Evolutionary conservation across 2,329 filamentous ascomycete genomes (phyloP).

Genomic region (Orbilia javanica): DNA sequence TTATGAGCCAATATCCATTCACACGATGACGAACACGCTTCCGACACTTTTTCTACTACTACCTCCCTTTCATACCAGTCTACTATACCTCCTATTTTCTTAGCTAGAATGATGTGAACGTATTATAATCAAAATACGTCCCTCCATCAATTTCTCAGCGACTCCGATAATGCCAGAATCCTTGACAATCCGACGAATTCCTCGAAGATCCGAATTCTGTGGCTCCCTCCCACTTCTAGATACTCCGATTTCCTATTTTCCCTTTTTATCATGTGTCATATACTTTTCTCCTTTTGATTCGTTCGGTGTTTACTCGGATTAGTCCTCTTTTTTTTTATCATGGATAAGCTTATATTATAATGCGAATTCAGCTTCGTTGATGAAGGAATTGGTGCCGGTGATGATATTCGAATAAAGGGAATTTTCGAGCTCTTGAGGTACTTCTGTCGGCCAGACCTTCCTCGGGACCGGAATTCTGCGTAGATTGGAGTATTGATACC

Average conservation of each 20-base stretch:
- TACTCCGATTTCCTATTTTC: constrained; percentile 4
- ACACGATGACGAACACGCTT: constrained; percentile 45
- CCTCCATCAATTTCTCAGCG: constrained; percentile 10
- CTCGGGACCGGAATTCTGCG: not conserved
- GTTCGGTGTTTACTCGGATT: constrained; percentile 58
- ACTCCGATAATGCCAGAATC: constrained; percentile 15
- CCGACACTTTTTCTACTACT: constrained; percentile 1
- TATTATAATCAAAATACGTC: not conserved
- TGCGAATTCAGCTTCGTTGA: constrained; percentile 58
- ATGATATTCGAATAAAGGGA: not conserved
- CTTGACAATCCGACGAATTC: constrained; percentile 3
- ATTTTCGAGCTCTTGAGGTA: not conserved
- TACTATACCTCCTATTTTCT: not conserved
- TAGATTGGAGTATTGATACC: not conserved
- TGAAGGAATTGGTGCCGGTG: constrained; percentile 1
- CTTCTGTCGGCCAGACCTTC: not conserved
- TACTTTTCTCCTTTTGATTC: constrained; percentile 37
- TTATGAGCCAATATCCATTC: constrained; percentile 49
- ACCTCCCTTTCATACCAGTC: not conserved
- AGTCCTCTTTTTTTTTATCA: constrained; percentile 30
- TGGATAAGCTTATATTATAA: constrained; percentile 59
- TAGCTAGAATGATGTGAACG: constrained; percentile 42
- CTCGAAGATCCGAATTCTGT: constrained; percentile 11
- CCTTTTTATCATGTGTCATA: constrained; percentile 48
- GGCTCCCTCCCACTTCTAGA: constrained; percentile 40